These are phyloP conservation scores for Colletotrichum lini DNA, from an alignment of 2,329 filamentous ascomycete species.

Conservation along the genomic window DNA sequence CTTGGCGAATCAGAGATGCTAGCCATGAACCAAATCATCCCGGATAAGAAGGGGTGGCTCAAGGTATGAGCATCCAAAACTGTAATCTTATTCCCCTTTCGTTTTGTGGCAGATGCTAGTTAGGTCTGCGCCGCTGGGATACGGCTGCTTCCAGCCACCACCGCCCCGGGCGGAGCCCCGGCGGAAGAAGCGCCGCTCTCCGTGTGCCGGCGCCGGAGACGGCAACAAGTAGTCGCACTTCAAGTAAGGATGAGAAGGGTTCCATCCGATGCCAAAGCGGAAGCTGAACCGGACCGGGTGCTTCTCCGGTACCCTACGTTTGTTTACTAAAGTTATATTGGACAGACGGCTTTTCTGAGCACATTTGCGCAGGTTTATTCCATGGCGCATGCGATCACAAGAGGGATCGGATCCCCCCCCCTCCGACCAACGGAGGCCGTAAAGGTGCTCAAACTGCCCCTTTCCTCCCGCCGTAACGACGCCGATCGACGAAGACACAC, in stretches of 20 bases:
- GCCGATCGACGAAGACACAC: not conserved
- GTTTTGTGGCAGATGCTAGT: too few relatives aligned
- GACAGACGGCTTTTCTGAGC: not conserved
- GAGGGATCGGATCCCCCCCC: not conserved
- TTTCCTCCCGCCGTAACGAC: not conserved
- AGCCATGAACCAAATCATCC: too few relatives aligned
- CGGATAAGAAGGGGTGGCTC: too few relatives aligned
- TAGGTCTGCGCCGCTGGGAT: not conserved
- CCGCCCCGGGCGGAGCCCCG: not conserved
- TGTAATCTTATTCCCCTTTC: too few relatives aligned
- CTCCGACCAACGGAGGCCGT: constrained; percentile 5
- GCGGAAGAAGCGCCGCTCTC: not conserved
- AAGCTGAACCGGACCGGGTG: too few relatives aligned
- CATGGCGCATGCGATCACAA: not conserved
- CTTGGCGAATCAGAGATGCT: too few relatives aligned
- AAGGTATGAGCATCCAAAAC: too few relatives aligned
- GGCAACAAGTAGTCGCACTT: not conserved
- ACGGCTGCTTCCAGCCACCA: not conserved
- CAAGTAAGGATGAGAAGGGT: too few relatives aligned
- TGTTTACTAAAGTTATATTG: not conserved
- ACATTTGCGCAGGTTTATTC: constrained; percentile 22
- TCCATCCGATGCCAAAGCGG: not conserved
- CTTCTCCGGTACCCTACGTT: not conserved
- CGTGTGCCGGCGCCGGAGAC: not conserved
- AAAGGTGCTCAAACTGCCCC: constrained; percentile 7